Evolutionary conservation across 305 asterid species (phyloP), one percentile per base, ranked within the genome.

Genomic region (Fraxinus sp.): DNA sequence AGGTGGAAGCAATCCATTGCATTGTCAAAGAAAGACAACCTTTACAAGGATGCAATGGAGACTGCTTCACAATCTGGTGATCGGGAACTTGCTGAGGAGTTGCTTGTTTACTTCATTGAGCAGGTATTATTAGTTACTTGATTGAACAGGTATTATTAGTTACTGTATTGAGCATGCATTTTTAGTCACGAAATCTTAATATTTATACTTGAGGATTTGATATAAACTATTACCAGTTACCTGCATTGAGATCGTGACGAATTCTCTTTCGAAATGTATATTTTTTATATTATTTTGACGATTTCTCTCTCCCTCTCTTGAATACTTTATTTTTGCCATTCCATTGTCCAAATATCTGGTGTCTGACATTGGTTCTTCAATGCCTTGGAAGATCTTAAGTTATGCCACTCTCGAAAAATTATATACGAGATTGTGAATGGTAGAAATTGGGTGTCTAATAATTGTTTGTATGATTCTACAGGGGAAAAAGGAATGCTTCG

Each of bases 21-120:
- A 62, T 83, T 97, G 87, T 97, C 99, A 64, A 97, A 95, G 97
- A 97, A 97, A 89, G 99, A 97, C 90, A 93, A 90, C 80, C 91
- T 92, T 33, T 97, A 94, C 90, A 97, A 90, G 89, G 99, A 97
- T 87, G 98, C 99, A 75, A 97, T 97, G 99, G 99, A 94, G 91
- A 97, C 98, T 20, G 98, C 99, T 84, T 97, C 99, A 80, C 99
- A 97, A 83, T 97, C 99, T 79, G 99, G 99, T 24, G 98, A 97
- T 80, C 98, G 98, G 74, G 98, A 97, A 90, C 98, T 97, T 86
- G 98, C 99, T 20, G 99, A 97, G 91, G 99, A 94, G 90, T 89
- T 97, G 88, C 98, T 94, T 89, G 95, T 93, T 75, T 97, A 94
- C 88, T 97, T 97, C 85, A 92, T 97, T 78, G 99, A 97, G 78